These are phyloP conservation scores for Tulasnella sp. DNA, from an alignment of 768 basidiomycete species.

Conservation along the genomic window DNA sequence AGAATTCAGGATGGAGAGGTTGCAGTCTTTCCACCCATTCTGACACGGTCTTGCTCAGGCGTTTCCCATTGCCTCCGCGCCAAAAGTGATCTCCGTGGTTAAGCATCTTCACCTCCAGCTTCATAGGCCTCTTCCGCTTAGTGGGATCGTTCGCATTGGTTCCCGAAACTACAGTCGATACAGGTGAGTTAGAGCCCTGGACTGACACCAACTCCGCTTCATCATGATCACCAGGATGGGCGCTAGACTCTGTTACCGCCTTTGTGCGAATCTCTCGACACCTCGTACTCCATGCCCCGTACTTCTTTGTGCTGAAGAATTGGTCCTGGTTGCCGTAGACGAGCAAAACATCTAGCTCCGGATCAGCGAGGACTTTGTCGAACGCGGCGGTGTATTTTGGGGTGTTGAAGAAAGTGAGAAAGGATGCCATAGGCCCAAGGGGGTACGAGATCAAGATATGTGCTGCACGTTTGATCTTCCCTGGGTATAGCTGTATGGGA, in stretches of 20 bases:
- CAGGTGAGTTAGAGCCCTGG: too few relatives aligned
- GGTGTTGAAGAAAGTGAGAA: slow-evolving; percentile 59
- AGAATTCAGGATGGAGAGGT: too few relatives aligned
- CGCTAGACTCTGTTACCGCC: background rate
- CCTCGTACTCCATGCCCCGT: slow-evolving; percentile 41
- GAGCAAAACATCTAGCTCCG: slow-evolving; percentile 38
- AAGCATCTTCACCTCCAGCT: slow-evolving; percentile 31
- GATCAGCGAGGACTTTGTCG: background rate
- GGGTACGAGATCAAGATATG: slow-evolving; percentile 73
- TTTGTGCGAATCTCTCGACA: background rate
- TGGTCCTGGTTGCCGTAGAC: slow-evolving; percentile 60
- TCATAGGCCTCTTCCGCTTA: slow-evolving; percentile 26
- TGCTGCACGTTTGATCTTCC: slow-evolving; percentile 37
- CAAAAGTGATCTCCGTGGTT: slow-evolving; percentile 56
- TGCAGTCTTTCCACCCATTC: slow-evolving; percentile 17
- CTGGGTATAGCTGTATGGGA: slow-evolving; percentile 30
- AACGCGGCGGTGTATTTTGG: slow-evolving; percentile 23
- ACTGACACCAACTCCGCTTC: background rate
- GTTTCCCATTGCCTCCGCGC: slow-evolving; percentile 24
- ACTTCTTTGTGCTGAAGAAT: slow-evolving; percentile 48
- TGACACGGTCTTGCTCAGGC: slow-evolving; percentile 14
- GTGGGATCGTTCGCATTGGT: slow-evolving; percentile 24
- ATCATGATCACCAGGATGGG: background rate
- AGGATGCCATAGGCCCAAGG: slow-evolving; percentile 43
- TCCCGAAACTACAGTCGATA: background rate